phyloP scores from a whole-genome alignment of 345 rosid genomes.

The Corymbia maculata region DNA sequence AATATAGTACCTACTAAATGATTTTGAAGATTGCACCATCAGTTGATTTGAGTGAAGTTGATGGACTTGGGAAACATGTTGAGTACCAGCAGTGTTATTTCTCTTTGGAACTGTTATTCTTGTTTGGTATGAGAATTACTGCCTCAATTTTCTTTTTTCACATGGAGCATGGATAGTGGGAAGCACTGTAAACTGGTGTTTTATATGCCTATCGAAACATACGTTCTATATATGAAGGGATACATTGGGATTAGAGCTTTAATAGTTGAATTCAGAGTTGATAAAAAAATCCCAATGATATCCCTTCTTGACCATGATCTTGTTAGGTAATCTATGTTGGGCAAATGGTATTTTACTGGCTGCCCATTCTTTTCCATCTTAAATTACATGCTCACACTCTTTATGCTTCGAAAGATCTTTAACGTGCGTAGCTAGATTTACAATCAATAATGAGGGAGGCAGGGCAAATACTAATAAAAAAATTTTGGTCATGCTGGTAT shows the following conservation, averaged over 20 bases:
- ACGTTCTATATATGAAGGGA: not conserved
- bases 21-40: not conserved
- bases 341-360: not conserved
- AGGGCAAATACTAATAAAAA: not conserved
- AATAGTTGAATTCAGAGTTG: not conserved
- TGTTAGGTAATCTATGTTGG: not conserved
- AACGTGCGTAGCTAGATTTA: not conserved
- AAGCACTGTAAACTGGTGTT: not conserved
- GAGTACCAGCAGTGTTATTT: not conserved
- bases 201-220: not conserved
- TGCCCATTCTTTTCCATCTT: not conserved
- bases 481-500: not conserved
- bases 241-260: not conserved
- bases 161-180: not conserved
- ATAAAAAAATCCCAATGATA: not conserved
- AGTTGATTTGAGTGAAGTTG: not conserved
- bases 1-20: not conserved
- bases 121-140: not conserved
- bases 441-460: not conserved
- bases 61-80: not conserved
- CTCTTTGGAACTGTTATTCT: not conserved
- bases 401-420: not conserved
- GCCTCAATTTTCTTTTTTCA: not conserved
- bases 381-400: not conserved
- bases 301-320: not conserved